Evolutionary conservation across 768 basidiomycete species (phyloP), one percentile per base, ranked within the genome.

Genomic region (Mycena galericulata): DNA sequence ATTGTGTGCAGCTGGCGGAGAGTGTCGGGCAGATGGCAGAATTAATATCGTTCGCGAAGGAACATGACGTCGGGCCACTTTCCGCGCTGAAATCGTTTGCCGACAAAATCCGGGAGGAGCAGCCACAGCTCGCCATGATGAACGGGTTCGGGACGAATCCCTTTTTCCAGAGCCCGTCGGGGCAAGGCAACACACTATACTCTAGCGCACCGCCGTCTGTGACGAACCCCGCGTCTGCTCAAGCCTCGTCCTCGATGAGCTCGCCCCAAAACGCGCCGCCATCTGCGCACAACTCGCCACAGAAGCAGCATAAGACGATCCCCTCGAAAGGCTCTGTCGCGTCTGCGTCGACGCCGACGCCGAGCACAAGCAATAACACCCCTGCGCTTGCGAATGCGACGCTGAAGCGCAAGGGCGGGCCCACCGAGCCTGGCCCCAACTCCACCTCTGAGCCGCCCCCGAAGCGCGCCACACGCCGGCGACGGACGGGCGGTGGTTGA

Each of bases 11-110:
- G 90, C 84, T 95, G 57, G 93, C 93, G 29, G 93, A 95, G 77
- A 93, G 92, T 73, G 92, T 95, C 8, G 87, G 86, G 47, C 88
- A 91, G 68, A 94, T 95, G 94, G 82, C 87, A 36, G 92, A 94
- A 71, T 82, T 95, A 59, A 93, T 95, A 61, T 74, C 84, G 6
- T 93, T 87, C 73, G 88, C 91, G 27, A 85, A 72, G 27, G 86
- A 89, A 38, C 77, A 80, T 9, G 57, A 79, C 0, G 75, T 90
- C 20, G 93, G 93, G 41, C 92, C 92, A 27, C 76, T 87, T 73
- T 90, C 81, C 34, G 83, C 85, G 58, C 78, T 80, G 70, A 82
- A 73, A 74, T 81, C 75, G 51, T 85, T 81, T 69, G 81, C 84
- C 4, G 32, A 73, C 22, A 80, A 77, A 65, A 73, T 86, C n/a